These are phyloP conservation scores for Pezicula carpinea DNA, from an alignment of 2,329 filamentous ascomycete species.

Conservation along the genomic window DNA sequence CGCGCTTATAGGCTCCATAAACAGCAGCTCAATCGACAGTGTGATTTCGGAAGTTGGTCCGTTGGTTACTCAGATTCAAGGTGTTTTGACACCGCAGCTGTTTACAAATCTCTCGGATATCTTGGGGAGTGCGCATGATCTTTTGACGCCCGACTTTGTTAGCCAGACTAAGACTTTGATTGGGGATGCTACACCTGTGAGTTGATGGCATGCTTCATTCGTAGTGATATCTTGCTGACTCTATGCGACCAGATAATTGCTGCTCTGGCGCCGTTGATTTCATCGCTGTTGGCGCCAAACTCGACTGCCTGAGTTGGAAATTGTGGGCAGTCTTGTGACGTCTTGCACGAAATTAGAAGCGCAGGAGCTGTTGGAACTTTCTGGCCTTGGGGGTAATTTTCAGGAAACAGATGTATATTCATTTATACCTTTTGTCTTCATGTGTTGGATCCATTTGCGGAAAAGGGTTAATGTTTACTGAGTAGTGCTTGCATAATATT, in stretches of 20 bases:
- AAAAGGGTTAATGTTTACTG: too few relatives aligned
- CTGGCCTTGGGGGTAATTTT: too few relatives aligned
- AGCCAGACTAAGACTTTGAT: conserved; percentile 2
- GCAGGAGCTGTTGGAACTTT: too few relatives aligned
- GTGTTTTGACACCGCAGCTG: neutral
- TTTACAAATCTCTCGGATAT: neutral
- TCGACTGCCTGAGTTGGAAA: too few relatives aligned
- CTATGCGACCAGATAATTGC: neutral
- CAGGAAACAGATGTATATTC: too few relatives aligned
- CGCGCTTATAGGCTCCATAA: neutral
- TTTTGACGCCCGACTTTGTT: conserved; percentile 2
- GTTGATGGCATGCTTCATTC: neutral
- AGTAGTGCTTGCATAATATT: too few relatives aligned
- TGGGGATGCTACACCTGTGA: neutral
- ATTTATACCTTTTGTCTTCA: too few relatives aligned
- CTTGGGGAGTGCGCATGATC: conserved; percentile 1
- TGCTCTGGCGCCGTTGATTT: neutral
- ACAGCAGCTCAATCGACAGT: neutral
- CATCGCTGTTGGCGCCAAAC: neutral
- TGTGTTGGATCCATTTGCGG: too few relatives aligned
- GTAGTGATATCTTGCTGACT: neutral
- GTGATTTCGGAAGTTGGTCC: neutral
- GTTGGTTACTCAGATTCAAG: neutral
- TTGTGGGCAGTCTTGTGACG: too few relatives aligned
- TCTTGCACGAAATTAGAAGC: too few relatives aligned